Conservation (phyloP, 1,284 basidiomycete genomes). For the Melampsora abietis-canadensis region DNA sequence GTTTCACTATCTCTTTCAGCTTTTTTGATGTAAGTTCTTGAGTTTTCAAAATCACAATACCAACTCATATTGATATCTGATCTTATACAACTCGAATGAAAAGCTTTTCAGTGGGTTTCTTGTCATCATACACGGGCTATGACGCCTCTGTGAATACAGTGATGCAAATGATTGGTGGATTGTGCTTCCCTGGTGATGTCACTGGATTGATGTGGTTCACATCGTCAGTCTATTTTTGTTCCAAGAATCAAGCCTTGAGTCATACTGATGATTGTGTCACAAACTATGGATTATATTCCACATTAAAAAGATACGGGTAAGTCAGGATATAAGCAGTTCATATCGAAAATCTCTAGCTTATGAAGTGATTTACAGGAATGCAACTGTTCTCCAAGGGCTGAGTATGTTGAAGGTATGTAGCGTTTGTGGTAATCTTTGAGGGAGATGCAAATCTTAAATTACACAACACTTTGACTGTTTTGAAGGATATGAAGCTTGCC, state of each 20-base stretch:
- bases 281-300: neutral
- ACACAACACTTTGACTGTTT: neutral
- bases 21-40: slow-evolving; percentile 2
- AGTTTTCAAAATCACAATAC: no score
- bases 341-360: neutral
- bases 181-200: slow-evolving; percentile 36
- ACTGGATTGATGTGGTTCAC: slow-evolving; percentile 39
- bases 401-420: neutral
- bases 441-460: neutral
- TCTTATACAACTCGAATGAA: neutral
- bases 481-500: slow-evolving; percentile 1
- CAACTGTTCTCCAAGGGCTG: neutral
- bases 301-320: neutral
- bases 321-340: neutral
- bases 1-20: neutral
- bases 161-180: slow-evolving; percentile 38
- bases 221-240: slow-evolving; percentile 14
- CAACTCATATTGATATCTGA: no score
- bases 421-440: no score
- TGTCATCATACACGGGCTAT: neutral
- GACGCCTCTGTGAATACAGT: slow-evolving; percentile 14
- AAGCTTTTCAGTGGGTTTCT: neutral
- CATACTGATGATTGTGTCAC: neutral
- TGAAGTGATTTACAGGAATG: neutral
- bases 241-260: neutral